Conservation (phyloP, 768 basidiomycete species). For the Russula virescens region DNA sequence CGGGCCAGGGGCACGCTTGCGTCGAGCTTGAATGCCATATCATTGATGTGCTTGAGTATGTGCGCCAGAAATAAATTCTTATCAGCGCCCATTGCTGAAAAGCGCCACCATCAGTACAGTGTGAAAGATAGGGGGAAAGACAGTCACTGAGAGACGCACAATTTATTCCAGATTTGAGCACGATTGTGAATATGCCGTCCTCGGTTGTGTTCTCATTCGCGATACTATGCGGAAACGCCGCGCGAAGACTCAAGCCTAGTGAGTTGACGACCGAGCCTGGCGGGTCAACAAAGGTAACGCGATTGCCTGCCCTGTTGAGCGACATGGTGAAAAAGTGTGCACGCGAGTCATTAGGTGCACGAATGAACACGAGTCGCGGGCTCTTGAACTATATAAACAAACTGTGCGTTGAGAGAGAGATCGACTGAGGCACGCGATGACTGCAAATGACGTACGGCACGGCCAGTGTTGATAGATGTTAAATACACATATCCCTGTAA, state of each 20-base stretch:
- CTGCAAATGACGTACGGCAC: conserved; percentile 38
- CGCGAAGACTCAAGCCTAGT: conserved; percentile 37
- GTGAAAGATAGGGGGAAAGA: neutral
- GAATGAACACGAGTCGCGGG: conserved; percentile 65
- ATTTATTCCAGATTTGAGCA: conserved; percentile 38
- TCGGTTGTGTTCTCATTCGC: conserved; percentile 40
- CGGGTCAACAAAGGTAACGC: conserved; percentile 42
- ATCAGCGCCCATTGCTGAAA: conserved; percentile 33
- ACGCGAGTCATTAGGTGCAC: conserved; percentile 41
- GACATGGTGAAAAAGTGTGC: conserved; percentile 61
- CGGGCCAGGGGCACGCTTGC: conserved; percentile 58
- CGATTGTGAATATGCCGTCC: conserved; percentile 49
- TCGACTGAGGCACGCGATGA: conserved; percentile 11
- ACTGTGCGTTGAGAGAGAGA: conserved; percentile 10
- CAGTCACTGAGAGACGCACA: conserved; percentile 1
- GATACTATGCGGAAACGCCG: conserved; percentile 39
- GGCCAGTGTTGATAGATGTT: conserved; percentile 46
- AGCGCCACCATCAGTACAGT: conserved; percentile 1
- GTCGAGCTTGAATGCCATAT: conserved; percentile 55
- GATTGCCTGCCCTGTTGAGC: conserved; percentile 56
- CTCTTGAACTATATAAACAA: conserved; percentile 34
- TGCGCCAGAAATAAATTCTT: conserved; percentile 55
- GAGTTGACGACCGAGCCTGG: conserved; percentile 36
- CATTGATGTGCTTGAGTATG: conserved; percentile 52
- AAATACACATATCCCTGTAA: conserved; percentile 65